Evolutionary conservation across 352 stramenopile genomes (phyloP), one percentile per base, ranked within the genome.

Genomic region (Phytophthora constricta): DNA sequence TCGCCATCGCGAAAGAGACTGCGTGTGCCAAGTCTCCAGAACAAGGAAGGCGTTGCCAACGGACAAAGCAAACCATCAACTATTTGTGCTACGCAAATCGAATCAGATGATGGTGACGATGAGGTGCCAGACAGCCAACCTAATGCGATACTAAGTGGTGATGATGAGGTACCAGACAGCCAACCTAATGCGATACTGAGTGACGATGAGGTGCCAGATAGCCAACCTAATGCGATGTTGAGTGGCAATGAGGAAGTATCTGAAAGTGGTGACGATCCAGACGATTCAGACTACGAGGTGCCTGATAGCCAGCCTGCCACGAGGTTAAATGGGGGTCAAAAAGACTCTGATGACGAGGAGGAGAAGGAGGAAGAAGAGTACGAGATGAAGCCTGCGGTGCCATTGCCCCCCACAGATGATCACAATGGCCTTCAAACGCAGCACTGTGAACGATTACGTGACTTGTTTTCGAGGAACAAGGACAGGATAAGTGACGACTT

Each of bases 401-500:
- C 74, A 0, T 20, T 78, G 23, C 51, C 45, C 2, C 23, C 54
- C 34, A 45, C 57, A 1, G 49, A 57, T 4, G 58, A 71, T 23
- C n/a, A 48, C 20, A 62, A 53, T 19, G 58, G 8, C 5, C 16
- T 31, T 23, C 42, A 46, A 4, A 25, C 60, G 45, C 45, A 25
- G 10, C 55, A 64, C 4, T 58, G 34, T 25, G 28, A 47, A 49
- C 52, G 61, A 13, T 33, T 68, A 49, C 49, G 49, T 16, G 27
- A 42, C n/a, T 52, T 68, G 22, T 62, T 70, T 51, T 51, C 61
- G 9, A 19, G 13, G 17, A 70, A 72, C 47, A 62, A 73, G 62
- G 74, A 77, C 49, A 71, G 77, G 1, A 53, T 74, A 1, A 90
- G 75, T 47, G 57, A 84, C 16, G 77, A 93, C 45, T 91, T 89